Evolutionary conservation across 2,329 filamentous ascomycete species (phyloP).

Genomic region (Gremmenia infestans): DNA sequence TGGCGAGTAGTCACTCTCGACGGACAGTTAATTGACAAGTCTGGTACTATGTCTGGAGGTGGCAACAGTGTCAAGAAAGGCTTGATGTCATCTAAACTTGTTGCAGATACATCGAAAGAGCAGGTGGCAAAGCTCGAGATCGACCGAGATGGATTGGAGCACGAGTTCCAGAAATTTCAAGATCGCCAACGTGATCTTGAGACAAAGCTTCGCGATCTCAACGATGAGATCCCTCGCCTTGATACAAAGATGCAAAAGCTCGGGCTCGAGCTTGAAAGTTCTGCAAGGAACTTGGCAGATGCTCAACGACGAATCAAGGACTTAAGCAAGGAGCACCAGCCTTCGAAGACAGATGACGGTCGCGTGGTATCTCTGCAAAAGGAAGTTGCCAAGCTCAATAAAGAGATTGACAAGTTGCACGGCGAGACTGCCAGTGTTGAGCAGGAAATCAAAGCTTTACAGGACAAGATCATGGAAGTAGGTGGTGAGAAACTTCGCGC

Average conservation of each 20-base stretch:
- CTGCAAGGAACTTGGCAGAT: slow-evolving; percentile 77
- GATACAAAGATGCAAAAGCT: slow-evolving; percentile 93
- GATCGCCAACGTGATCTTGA: slow-evolving; percentile 80
- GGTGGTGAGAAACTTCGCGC: slow-evolving; percentile 88
- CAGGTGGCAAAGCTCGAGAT: slow-evolving; percentile 82
- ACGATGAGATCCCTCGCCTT: slow-evolving; percentile 73
- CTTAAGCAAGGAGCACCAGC: slow-evolving; percentile 72
- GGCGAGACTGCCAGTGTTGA: slow-evolving; percentile 86
- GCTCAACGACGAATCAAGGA: slow-evolving; percentile 82
- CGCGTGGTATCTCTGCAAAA: slow-evolving; percentile 70
- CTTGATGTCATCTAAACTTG: slow-evolving; percentile 93
- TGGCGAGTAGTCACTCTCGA: slow-evolving; percentile 97
- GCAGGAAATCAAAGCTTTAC: slow-evolving; percentile 84
- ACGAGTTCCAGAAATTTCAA: slow-evolving; percentile 78
- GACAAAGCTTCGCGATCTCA: slow-evolving; percentile 63
- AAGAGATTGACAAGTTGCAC: slow-evolving; percentile 74
- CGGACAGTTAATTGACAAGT: slow-evolving; percentile 94
- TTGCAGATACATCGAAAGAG: slow-evolving; percentile 81
- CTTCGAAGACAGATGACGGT: slow-evolving; percentile 73
- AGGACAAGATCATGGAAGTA: slow-evolving; percentile 98
- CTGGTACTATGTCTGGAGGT: slow-evolving; percentile 97
- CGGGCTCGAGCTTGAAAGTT: slow-evolving; percentile 80
- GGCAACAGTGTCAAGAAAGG: slow-evolving; percentile 86
- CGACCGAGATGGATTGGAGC: slow-evolving; percentile 80
- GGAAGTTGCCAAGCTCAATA: slow-evolving; percentile 68